Percentiles rank a stretch among this genome's conserved stretches.
These are phyloP conservation scores for Bimuria novae-zelandiae DNA, from an alignment of 2,329 filamentous ascomycete species.

Conservation along the genomic window DNA sequence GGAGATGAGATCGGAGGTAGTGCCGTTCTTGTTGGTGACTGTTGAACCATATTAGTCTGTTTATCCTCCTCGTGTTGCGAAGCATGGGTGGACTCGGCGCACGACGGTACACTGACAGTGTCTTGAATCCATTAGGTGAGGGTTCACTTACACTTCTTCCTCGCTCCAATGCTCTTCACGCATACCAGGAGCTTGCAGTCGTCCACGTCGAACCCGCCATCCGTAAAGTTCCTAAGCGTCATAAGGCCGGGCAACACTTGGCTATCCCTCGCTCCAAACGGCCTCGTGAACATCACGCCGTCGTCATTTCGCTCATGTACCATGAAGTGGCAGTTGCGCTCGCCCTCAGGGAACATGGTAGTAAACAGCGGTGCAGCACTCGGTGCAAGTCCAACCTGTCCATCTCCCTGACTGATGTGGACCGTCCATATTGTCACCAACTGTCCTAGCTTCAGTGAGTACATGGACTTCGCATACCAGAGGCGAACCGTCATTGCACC, in stretches of 20 bases:
- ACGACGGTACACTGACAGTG: background rate
- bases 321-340: conserved; percentile 59
- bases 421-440: conserved; percentile 62
- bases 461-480: conserved; percentile 53
- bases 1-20: conserved; percentile 53
- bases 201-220: conserved; percentile 58
- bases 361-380: conserved; percentile 56
- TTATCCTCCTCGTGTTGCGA: background rate
- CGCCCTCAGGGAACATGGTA: conserved; percentile 63
- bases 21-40: conserved; percentile 56
- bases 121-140: background rate
- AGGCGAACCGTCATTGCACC: conserved; percentile 61
- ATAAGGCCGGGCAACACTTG: conserved; percentile 55
- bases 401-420: conserved; percentile 55
- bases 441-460: conserved; percentile 56
- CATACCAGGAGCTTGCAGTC: conserved; percentile 61
- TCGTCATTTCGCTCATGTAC: conserved; percentile 57
- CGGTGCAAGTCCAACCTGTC: conserved; percentile 47
- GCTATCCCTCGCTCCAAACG: conserved; percentile 50
- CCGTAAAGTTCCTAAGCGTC: conserved; percentile 60
- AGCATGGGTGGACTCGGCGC: background rate
- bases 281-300: conserved; percentile 51
- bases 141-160: conserved; percentile 50
- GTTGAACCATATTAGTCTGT: background rate
- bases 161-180: conserved; percentile 61